Evolutionary conservation across 2,329 filamentous ascomycete species (phyloP).

Genomic region (Pseudogymnoascus destructans): DNA sequence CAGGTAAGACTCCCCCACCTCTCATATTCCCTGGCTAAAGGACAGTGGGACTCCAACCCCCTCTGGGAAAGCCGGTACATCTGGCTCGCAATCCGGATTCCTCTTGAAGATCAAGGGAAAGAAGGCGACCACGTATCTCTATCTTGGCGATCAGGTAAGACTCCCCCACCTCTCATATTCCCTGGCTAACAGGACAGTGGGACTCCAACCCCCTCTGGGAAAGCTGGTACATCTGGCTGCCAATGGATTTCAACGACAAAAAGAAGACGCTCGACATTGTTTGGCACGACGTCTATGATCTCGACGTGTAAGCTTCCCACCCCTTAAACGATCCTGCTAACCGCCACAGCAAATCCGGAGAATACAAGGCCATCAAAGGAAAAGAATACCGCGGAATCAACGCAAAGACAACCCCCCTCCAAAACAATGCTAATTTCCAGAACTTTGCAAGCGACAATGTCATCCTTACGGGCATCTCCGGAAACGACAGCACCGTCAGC

Average conservation of each 20-base stretch:
- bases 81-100: no score
- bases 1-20: not conserved
- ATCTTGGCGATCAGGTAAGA: not conserved
- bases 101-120: no score
- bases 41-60: conserved; percentile 38
- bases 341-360: conserved; percentile 30
- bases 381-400: conserved; percentile 35
- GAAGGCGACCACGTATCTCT: not conserved
- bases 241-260: conserved; percentile 37
- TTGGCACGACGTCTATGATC: conserved; percentile 44
- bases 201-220: conserved; percentile 44
- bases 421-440: not conserved
- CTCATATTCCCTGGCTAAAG: not conserved
- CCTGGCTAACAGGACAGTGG: conserved; percentile 26
- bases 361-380: conserved; percentile 32
- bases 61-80: conserved; percentile 45
- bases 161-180: not conserved
- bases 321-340: not conserved
- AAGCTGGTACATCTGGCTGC: conserved; percentile 44
- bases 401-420: conserved; percentile 27
- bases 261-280: conserved; percentile 36
- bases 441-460: conserved; percentile 35
- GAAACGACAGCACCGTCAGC: conserved; percentile 41
- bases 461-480: conserved; percentile 40
- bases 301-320: conserved; percentile 30